Base-by-base conservation (phyloP, 345 rosid species). In the Passiflora organensis region DNA sequence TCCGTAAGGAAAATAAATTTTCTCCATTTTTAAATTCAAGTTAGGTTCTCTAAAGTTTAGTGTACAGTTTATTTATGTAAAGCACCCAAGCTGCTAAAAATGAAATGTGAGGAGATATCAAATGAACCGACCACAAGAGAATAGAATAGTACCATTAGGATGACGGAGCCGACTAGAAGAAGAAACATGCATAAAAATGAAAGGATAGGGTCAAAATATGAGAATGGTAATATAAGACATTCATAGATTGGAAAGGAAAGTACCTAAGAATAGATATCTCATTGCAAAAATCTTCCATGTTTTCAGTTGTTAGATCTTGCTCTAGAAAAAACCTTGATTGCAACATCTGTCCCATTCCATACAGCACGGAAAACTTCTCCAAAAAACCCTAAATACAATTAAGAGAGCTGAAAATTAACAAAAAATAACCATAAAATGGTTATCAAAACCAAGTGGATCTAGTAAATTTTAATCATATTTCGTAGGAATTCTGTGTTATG, bases 291-390 rank as follows among this genome's bases (percentile, higher is more conserved):
- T 91, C 96, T 68, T 88, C 90, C 98, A 91, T 88, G 72, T 88
- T 91, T 76, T 88, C 98, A 38, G 84, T 83, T 51, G 96, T 94
- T 48, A 94, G 79, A 80, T 94, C 96, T 71, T 94, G 97, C 82
- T 89, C 97, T 62, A 94, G 77, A 65, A 94, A n/a, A 87, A 68
- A 85, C 84, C 81, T 94, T 94, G 73, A 87, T 85, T 24, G 99
- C 99, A 13, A 94, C 97, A 32, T 94, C 95, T 37, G 97, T 94
- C 64, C 99, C 99, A 62, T 87, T 94, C 99, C 99, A 94, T 50
- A 85, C 48, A 39, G 97, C 97, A 51, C 93, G 95, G 58, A 94
- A 94, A 43, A 94, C 99, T 81, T 94, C 95, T 37, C 99, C 99
- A 1, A 89, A 94, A 69, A 83, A 89, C 49, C 99, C 99, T 89